Conservation (phyloP, 2,329 filamentous ascomycete genomes). For the Epichloe brachyelytri region DNA sequence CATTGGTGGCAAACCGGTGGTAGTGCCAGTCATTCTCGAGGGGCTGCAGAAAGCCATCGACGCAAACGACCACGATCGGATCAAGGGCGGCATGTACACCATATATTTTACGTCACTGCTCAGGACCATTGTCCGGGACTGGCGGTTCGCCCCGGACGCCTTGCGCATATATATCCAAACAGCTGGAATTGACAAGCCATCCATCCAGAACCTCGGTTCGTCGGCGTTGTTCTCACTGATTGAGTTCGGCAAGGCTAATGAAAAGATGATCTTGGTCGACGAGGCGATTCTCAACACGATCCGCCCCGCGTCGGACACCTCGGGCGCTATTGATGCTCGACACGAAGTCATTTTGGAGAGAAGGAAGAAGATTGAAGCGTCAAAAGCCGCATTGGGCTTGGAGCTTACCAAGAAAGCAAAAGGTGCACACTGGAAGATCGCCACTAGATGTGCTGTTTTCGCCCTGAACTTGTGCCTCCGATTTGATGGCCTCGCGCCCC, state of each 20-base stretch:
- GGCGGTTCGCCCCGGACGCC: slow-evolving; percentile 85
- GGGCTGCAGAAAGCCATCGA: slow-evolving; percentile 68
- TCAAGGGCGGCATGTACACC: slow-evolving; percentile 90
- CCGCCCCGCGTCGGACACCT: slow-evolving; percentile 53
- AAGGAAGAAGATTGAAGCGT: slow-evolving; percentile 63
- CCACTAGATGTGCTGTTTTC: slow-evolving; percentile 77
- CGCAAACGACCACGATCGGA: slow-evolving; percentile 71
- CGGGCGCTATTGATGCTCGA: slow-evolving; percentile 41
- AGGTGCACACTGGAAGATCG: slow-evolving; percentile 91
- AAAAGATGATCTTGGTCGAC: slow-evolving; percentile 75
- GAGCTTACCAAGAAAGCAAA: slow-evolving; percentile 69
- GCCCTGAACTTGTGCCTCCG: slow-evolving; percentile 81
- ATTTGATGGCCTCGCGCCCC: slow-evolving; percentile 81
- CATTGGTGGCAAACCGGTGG: slow-evolving; percentile 73
- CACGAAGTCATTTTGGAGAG: slow-evolving; percentile 64
- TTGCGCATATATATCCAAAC: slow-evolving; percentile 85
- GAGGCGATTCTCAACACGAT: slow-evolving; percentile 57
- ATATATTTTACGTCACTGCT: slow-evolving; percentile 78
- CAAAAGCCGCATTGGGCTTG: slow-evolving; percentile 67
- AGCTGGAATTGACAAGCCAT: slow-evolving; percentile 81
- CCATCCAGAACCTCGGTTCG: slow-evolving; percentile 78
- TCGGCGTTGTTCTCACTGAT: slow-evolving; percentile 75
- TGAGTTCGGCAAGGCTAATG: slow-evolving; percentile 81
- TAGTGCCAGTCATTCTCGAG: slow-evolving; percentile 77
- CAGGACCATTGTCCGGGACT: slow-evolving; percentile 80